phyloP scores from a whole-genome alignment of 139 green algal genomes.

The Tetratostichococcus sp. region DNA sequence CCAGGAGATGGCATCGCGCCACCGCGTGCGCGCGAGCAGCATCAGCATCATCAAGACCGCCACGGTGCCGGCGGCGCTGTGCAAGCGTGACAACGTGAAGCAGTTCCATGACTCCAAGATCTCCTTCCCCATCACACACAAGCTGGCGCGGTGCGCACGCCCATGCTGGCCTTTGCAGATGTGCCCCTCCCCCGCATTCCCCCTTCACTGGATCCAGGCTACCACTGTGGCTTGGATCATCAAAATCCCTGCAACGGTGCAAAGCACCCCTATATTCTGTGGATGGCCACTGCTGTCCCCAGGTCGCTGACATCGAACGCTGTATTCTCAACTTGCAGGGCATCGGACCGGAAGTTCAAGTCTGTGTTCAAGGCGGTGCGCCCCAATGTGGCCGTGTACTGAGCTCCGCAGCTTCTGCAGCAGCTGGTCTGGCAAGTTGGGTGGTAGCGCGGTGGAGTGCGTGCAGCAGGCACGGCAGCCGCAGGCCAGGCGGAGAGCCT shows the following conservation, averaged over 20 bases:
- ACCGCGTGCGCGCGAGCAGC: constrained; percentile 79
- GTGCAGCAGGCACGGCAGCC: too few relatives aligned
- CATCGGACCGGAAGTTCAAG: constrained; percentile 54
- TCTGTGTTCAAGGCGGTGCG: constrained; percentile 86
- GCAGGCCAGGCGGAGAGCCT: too few relatives aligned
- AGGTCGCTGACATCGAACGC: neutral
- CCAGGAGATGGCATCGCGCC: constrained; percentile 92
- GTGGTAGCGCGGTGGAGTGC: too few relatives aligned
- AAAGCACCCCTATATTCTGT: too few relatives aligned
- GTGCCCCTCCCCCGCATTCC: too few relatives aligned
- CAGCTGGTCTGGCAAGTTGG: too few relatives aligned
- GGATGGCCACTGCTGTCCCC: too few relatives aligned
- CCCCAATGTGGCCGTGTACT: constrained; percentile 77
- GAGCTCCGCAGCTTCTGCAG: constrained; percentile 6
- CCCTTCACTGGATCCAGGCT: neutral
- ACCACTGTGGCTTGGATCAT: neutral
- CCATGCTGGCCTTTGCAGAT: too few relatives aligned
- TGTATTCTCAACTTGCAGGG: constrained; percentile 13
- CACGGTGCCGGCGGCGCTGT: constrained; percentile 64
- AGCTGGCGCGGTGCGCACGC: constrained; percentile 29
- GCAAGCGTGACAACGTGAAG: constrained; percentile 85
- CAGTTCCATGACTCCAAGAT: constrained; percentile 97
- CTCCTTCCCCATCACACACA: constrained; percentile 84
- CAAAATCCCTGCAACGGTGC: too few relatives aligned
- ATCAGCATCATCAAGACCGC: constrained; percentile 97